These are phyloP conservation scores for Boletus patriciae DNA, from an alignment of 768 basidiomycete genomes.

Conservation along the genomic window DNA sequence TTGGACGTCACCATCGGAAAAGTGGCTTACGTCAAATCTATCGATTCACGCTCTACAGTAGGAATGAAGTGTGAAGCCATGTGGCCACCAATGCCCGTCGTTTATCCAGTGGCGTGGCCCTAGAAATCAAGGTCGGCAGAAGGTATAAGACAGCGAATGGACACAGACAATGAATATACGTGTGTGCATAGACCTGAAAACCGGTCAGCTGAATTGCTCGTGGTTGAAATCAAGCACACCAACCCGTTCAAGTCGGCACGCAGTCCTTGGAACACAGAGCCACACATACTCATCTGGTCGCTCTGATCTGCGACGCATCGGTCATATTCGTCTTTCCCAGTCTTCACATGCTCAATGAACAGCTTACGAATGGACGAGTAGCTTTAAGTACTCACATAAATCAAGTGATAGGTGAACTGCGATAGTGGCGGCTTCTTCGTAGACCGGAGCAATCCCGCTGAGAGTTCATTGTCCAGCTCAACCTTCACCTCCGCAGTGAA, in stretches of 20 bases:
- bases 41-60: not conserved
- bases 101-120: slow-evolving; percentile 24
- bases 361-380: no score
- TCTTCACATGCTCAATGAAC: not conserved
- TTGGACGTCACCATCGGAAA: not conserved
- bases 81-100: not conserved
- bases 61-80: not conserved
- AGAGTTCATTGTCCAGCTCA: not conserved
- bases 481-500: slow-evolving; percentile 22
- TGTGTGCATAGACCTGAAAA: slow-evolving; percentile 54
- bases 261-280: slow-evolving; percentile 6
- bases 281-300: not conserved
- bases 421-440: slow-evolving; percentile 2
- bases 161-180: slow-evolving; percentile 75
- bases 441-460: not conserved
- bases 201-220: not conserved
- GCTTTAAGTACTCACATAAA: not conserved
- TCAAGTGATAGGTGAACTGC: not conserved
- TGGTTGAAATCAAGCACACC: not conserved
- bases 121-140: not conserved
- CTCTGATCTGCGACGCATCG: not conserved
- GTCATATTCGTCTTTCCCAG: slow-evolving; percentile 7
- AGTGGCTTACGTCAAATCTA: not conserved
- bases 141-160: no score
- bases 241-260: slow-evolving; percentile 12